These are phyloP conservation scores for Orbilia quercus DNA, from an alignment of 2,329 filamentous ascomycete species.

Conservation along the genomic window DNA sequence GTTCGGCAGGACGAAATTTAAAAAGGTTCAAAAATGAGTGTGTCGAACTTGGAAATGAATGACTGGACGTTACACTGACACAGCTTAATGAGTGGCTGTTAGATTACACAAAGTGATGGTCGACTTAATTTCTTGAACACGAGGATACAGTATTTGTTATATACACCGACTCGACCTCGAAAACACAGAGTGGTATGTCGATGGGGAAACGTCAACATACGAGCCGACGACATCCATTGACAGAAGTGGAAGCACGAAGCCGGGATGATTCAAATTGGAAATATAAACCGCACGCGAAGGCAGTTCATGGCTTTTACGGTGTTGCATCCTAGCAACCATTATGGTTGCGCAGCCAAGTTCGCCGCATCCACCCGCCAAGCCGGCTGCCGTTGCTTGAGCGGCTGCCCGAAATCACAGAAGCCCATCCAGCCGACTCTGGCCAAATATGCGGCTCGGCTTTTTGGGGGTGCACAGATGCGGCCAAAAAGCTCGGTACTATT, in stretches of 20 bases:
- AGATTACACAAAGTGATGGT: background rate
- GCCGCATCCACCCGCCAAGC: conserved; percentile 36
- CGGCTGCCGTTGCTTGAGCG: conserved; percentile 20
- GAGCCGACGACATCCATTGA: too few relatives aligned
- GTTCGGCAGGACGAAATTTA: background rate
- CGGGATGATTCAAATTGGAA: conserved; percentile 20
- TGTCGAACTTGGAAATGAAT: conserved; percentile 6
- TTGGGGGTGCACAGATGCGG: too few relatives aligned
- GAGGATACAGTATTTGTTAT: background rate
- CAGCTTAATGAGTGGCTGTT: conserved; percentile 18
- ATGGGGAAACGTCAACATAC: background rate
- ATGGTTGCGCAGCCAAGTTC: conserved; percentile 7
- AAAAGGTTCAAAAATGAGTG: conserved; percentile 1
- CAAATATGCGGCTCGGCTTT: too few relatives aligned
- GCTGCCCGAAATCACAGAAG: background rate
- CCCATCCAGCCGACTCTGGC: background rate
- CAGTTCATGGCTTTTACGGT: background rate
- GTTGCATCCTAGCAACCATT: background rate
- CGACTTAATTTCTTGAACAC: background rate
- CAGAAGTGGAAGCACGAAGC: background rate
- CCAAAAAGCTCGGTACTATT: background rate
- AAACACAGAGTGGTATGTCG: background rate
- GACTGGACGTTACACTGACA: conserved; percentile 9
- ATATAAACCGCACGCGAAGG: conserved; percentile 8
- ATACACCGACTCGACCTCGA: background rate